Percentiles rank a stretch among this genome's conserved stretches.
Evolutionary conservation across 2,329 filamentous ascomycete species (phyloP).

Genomic region (Talaromyces sp.): DNA sequence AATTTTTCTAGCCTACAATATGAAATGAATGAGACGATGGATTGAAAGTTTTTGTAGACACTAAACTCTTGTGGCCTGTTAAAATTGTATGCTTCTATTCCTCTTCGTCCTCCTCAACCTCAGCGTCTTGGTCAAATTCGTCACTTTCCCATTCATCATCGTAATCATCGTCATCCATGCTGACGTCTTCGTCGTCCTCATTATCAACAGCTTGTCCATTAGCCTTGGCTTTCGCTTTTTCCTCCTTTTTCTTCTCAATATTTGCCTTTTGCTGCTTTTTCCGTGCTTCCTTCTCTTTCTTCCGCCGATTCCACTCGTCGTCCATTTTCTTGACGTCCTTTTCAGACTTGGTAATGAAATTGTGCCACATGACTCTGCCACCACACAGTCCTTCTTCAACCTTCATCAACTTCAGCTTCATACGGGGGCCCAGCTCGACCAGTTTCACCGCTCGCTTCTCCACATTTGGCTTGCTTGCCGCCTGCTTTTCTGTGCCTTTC

Average conservation of each 20-base stretch:
- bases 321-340: slow-evolving; percentile 74
- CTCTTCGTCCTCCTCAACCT: slow-evolving; percentile 40
- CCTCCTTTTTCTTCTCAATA: slow-evolving; percentile 75
- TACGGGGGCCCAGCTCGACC: slow-evolving; percentile 82
- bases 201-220: slow-evolving; percentile 38
- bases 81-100: slow-evolving; percentile 24
- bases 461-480: slow-evolving; percentile 45
- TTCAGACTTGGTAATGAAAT: slow-evolving; percentile 79
- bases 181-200: slow-evolving; percentile 43
- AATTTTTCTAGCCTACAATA: not conserved
- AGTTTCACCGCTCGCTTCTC: slow-evolving; percentile 87
- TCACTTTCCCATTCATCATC: slow-evolving; percentile 49
- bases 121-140: slow-evolving; percentile 43
- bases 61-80: not conserved
- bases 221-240: slow-evolving; percentile 45
- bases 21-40: not conserved
- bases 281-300: slow-evolving; percentile 74
- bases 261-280: slow-evolving; percentile 83
- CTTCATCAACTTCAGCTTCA: slow-evolving; percentile 85
- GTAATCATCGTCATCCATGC: slow-evolving; percentile 41
- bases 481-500: slow-evolving; percentile 42
- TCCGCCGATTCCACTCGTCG: slow-evolving; percentile 70
- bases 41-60: not conserved
- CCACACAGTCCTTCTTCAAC: slow-evolving; percentile 89
- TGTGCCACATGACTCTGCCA: slow-evolving; percentile 96